Evolutionary conservation across 768 basidiomycete genomes (phyloP), one percentile per base, ranked within the genome.

Genomic region (Rhizopogon rudus): DNA sequence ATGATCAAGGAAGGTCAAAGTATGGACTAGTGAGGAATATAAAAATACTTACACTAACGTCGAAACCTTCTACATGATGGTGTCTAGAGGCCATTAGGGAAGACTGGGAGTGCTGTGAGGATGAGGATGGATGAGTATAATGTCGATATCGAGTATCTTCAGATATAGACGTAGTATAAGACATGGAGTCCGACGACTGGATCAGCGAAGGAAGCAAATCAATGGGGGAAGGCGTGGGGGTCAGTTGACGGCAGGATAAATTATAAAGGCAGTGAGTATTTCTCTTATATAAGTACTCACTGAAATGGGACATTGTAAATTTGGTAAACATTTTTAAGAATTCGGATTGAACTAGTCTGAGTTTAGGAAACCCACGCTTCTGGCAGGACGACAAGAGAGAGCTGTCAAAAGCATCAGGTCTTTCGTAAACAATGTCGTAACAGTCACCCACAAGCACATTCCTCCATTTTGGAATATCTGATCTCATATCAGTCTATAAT

Each of bases 341-440:
- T n/a, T 44, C 55, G 63, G 55, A 16, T 17, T 49, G 44, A 58
- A 55, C 65, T 59, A 63, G 44, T 25, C 66, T 62, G 56, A 54
- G 58, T 56, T 53, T 64, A 68, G 59, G 65, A 53, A 25, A 66
- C 62, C 65, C 65, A 68, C 65, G 67, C 65, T 55, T 66, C 44
- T 64, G 64, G 51, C 65, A 65, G 66, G 66, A 57, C 62, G 53
- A 63, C 61, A 61, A 68, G 66, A 65, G 56, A 56, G 62, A 44
- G 60, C 55, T 58, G 65, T 59, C 65, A 33, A 66, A 20, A 20
- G 20, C 20, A 20, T 20, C 20, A 25, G 1, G 25, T 25, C 25
- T 61, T 52, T 60, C 65, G 65, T 67, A 66, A 66, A 43, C 3
- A 1, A 6, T 44, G 62, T 65, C 67, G 65, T 67, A 67, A 58